Evolutionary conservation across 2,329 filamentous ascomycete genomes (phyloP).

Genomic region (Furcasterigmium sp.): DNA sequence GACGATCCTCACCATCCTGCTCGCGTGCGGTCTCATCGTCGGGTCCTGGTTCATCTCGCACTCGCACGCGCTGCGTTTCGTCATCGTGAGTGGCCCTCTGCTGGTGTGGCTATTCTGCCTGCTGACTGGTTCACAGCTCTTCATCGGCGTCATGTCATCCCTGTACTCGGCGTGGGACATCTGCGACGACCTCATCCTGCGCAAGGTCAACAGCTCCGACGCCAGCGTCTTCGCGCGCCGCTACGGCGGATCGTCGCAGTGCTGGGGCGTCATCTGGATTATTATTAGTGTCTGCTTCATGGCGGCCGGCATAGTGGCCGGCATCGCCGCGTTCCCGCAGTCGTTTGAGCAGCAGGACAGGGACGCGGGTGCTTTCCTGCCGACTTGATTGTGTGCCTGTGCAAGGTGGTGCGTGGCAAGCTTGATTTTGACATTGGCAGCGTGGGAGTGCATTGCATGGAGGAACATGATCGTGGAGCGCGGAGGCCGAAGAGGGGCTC

Average conservation of each 20-base stretch:
- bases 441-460: too few relatives aligned
- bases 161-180: slow-evolving; percentile 84
- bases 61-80: slow-evolving; percentile 66
- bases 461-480: not conserved
- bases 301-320: slow-evolving; percentile 68
- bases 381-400: slow-evolving; percentile 24
- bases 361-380: slow-evolving; percentile 64
- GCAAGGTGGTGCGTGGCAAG: too few relatives aligned
- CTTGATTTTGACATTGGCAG: too few relatives aligned
- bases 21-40: slow-evolving; percentile 65
- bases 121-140: slow-evolving; percentile 41
- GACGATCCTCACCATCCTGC: slow-evolving; percentile 64
- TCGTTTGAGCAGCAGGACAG: slow-evolving; percentile 62
- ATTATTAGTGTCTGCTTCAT: slow-evolving; percentile 68
- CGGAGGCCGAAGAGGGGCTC: too few relatives aligned
- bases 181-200: slow-evolving; percentile 73
- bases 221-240: slow-evolving; percentile 73
- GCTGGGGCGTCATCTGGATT: slow-evolving; percentile 77
- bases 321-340: slow-evolving; percentile 70
- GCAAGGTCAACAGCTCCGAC: slow-evolving; percentile 76
- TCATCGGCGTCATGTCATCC: slow-evolving; percentile 77
- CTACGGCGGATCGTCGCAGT: slow-evolving; percentile 74
- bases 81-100: slow-evolving; percentile 45
- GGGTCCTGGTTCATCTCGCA: slow-evolving; percentile 78
- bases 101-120: not conserved